Evolutionary conservation across 768 basidiomycete species (phyloP).

Genomic region (Phylloporus rhodoxanthus): DNA sequence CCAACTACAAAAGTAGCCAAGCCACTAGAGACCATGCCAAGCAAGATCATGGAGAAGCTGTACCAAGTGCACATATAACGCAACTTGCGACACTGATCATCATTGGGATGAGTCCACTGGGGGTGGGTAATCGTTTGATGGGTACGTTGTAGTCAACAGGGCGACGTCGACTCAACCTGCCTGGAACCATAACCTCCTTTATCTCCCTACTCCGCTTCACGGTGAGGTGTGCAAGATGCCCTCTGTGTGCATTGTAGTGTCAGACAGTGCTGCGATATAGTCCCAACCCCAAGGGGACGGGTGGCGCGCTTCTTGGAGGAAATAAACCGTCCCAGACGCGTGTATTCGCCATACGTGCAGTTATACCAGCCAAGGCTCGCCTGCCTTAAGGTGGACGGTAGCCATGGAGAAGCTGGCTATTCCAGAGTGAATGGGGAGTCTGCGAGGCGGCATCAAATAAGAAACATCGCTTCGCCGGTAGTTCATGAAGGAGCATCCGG

Average conservation of each 20-base stretch:
- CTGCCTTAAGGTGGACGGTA: conserved; percentile 29
- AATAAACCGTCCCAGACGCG: conserved; percentile 25
- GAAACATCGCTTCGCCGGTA: too few relatives aligned
- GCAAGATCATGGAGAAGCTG: conserved; percentile 27
- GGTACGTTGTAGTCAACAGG: conserved; percentile 4
- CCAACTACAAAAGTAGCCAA: conserved; percentile 24
- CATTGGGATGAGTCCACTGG: conserved; percentile 20
- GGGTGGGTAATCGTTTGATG: conserved; percentile 6
- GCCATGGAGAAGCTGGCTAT: conserved; percentile 33
- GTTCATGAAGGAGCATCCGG: not conserved
- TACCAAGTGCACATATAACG: conserved; percentile 27
- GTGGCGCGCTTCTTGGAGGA: conserved; percentile 12
- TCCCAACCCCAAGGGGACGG: conserved; percentile 25
- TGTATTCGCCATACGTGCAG: conserved; percentile 24
- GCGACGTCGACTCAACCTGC: conserved; percentile 16
- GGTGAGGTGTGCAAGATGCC: conserved; percentile 21
- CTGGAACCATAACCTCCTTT: conserved; percentile 8
- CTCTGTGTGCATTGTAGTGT: conserved; percentile 18
- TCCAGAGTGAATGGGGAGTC: conserved; percentile 18
- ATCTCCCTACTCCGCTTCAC: conserved; percentile 11
- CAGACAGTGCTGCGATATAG: conserved; percentile 24
- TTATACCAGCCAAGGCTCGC: conserved; percentile 35
- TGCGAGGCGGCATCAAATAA: conserved; percentile 15
- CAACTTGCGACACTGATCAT: conserved; percentile 15
- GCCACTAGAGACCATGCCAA: conserved; percentile 27